These are phyloP conservation scores for Sporisorium scitamineum DNA, from an alignment of 1,284 basidiomycete genomes.

Conservation along the genomic window DNA sequence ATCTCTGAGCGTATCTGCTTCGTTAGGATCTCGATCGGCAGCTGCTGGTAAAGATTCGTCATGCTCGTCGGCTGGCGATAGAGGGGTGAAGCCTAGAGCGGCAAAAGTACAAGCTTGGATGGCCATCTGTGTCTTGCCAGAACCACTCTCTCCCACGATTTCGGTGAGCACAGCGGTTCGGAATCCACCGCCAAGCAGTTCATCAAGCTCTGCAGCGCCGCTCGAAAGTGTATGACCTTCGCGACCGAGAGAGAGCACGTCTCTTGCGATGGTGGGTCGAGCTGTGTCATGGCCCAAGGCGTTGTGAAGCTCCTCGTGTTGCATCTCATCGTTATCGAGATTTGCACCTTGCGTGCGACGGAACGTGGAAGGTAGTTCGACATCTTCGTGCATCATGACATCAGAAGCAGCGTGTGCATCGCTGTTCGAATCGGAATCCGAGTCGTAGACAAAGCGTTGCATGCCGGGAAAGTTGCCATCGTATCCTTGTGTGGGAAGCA, in stretches of 20 bases:
- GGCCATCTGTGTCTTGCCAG: slow-evolving; percentile 62
- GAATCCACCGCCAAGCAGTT: slow-evolving; percentile 48
- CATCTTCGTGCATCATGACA: slow-evolving; percentile 18
- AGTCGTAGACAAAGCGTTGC: slow-evolving; percentile 30
- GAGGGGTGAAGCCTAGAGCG: slow-evolving; percentile 35
- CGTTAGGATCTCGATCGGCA: neutral
- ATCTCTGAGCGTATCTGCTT: slow-evolving; percentile 10
- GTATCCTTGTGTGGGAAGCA: slow-evolving; percentile 42
- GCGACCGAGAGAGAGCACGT: slow-evolving; percentile 28
- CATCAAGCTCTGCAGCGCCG: slow-evolving; percentile 45
- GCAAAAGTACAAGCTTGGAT: slow-evolving; percentile 51
- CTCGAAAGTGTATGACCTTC: slow-evolving; percentile 24
- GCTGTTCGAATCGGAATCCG: slow-evolving; percentile 24
- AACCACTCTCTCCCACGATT: slow-evolving; percentile 59
- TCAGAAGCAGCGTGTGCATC: slow-evolving; percentile 6
- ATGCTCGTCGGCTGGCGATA: neutral
- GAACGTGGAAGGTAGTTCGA: slow-evolving; percentile 21
- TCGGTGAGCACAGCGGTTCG: slow-evolving; percentile 48
- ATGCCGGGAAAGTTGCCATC: slow-evolving; percentile 44
- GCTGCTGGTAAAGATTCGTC: neutral
- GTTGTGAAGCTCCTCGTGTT: neutral
- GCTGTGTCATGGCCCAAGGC: neutral
- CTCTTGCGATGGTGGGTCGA: neutral
- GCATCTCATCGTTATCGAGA: neutral
- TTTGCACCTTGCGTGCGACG: neutral